Evolutionary conservation across 495 filamentous ascomycete genomes (phyloP), one percentile per base, ranked within the genome.

Genomic region (Penicillium lagena): DNA sequence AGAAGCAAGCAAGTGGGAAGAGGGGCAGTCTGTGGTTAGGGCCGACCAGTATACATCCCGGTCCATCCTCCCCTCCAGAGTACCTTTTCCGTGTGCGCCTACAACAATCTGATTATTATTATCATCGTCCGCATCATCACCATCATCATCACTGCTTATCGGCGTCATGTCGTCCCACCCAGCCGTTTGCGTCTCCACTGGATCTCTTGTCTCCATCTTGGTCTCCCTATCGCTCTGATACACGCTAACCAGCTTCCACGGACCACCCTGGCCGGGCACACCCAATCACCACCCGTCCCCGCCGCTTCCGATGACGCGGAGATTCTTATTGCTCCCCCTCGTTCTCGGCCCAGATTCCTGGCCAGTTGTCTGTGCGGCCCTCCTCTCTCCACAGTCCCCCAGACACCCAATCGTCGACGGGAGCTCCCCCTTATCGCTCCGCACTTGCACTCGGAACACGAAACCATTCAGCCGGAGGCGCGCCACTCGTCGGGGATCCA

Each of bases 71-170:
- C 22, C 6, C 22, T 4, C 22, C 6, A 22, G 22, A n/a, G 22
- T 22, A 22, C 22, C 22, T 22, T 3, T 22, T 3, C 2, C 2
- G 4, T 6, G 4, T 4, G 22, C 22, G 0, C 0, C 2, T 6
- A 3, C 4, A 22, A 22, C 22, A 22, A 22, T 22, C 22, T 22
- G 22, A 22, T 22, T 22, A 22, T 22, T 22, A 22, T 22, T 4
- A 22, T 22, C 22, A 6, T 22, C 22, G 4, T 17, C 15, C 15
- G 2, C 22, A 22, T 22, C 22, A 22, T 22, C 22, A 3, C 3
- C 46, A 46, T 56, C 53, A 56, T 56, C 53, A 49, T 54, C 47
- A 57, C 49, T 53, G 46, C 43, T 41, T 46, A 41, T 47, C 42
- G 35, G 32, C 50, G 42, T 56, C 49, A 49, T 45, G 22, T 35